These are phyloP conservation scores for Podila verticillata DNA, from an alignment of 192 early-diverging fungal genomes.

Conservation along the genomic window DNA sequence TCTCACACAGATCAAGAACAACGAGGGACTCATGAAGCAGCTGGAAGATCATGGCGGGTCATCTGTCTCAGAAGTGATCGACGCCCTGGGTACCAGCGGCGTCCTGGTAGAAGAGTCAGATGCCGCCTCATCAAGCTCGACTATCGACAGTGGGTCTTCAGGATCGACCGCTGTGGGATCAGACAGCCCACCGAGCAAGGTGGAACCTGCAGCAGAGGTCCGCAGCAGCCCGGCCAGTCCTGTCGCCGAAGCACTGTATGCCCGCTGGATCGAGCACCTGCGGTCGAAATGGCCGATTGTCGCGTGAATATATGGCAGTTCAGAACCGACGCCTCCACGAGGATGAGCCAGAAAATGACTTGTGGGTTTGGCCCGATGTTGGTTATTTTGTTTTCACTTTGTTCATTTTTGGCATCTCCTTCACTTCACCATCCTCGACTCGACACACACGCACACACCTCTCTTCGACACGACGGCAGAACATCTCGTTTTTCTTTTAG, in stretches of 20 bases:
- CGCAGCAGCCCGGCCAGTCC: constrained; percentile 31
- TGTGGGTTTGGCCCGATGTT: not conserved
- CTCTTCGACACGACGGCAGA: too few species aligned
- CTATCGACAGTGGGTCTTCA: constrained; percentile 14
- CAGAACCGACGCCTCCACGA: constrained; percentile 5
- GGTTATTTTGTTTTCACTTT: too few species aligned
- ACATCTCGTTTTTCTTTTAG: too few species aligned
- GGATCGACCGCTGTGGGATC: constrained; percentile 3
- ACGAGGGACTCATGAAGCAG: constrained; percentile 23
- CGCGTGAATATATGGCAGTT: constrained; percentile 54
- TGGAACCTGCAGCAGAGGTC: constrained; percentile 14
- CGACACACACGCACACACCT: too few species aligned
- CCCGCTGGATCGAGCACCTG: constrained; percentile 55
- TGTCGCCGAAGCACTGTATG: constrained; percentile 50
- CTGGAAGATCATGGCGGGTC: constrained; percentile 25
- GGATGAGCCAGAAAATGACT: constrained; percentile 5
- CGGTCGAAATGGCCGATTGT: constrained; percentile 57
- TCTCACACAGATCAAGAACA: constrained; percentile 44
- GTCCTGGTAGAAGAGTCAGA: constrained; percentile 20
- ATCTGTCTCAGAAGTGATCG: constrained; percentile 21
- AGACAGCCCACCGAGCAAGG: not conserved
- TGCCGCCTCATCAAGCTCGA: constrained; percentile 10
- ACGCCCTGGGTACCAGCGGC: constrained; percentile 14
- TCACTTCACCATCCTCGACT: too few species aligned
- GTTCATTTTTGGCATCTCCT: too few species aligned